Percentiles rank a stretch among this genome's conserved stretches.
These are phyloP conservation scores for Phialophora expanda DNA, from an alignment of 2,329 filamentous ascomycete species.

Conservation along the genomic window DNA sequence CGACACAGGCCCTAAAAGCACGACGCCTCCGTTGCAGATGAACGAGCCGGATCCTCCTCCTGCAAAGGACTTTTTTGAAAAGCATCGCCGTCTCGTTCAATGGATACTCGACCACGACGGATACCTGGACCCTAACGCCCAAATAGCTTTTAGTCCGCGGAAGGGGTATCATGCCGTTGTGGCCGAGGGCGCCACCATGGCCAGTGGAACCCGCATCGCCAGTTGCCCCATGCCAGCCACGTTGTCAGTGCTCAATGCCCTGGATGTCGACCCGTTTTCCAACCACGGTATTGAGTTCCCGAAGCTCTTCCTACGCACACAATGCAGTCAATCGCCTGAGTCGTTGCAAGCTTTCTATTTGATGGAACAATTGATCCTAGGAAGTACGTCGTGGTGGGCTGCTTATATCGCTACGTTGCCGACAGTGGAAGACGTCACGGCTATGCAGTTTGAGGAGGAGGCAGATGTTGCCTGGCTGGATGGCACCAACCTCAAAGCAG, in stretches of 20 bases:
- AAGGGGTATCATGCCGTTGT: conserved; percentile 40
- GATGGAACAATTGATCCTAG: conserved; percentile 68
- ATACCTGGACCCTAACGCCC: conserved; percentile 33
- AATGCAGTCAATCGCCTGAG: conserved; percentile 23
- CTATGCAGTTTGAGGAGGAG: conserved; percentile 68
- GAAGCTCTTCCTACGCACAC: conserved; percentile 31
- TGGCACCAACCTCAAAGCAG: conserved; percentile 42
- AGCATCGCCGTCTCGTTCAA: conserved; percentile 33
- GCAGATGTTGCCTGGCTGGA: conserved; percentile 61
- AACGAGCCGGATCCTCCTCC: neutral
- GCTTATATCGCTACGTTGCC: conserved; percentile 71
- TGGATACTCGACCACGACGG: conserved; percentile 38
- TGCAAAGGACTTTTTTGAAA: conserved; percentile 26
- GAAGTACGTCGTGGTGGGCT: conserved; percentile 66
- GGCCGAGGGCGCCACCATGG: conserved; percentile 25
- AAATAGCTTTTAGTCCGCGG: conserved; percentile 32
- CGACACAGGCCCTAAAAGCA: conserved; percentile 8
- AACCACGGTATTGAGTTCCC: conserved; percentile 39
- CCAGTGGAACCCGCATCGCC: conserved; percentile 33
- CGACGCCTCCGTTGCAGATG: conserved; percentile 31
- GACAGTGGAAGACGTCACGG: conserved; percentile 63
- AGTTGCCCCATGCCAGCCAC: conserved; percentile 38
- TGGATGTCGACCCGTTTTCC: conserved; percentile 37
- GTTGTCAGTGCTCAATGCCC: conserved; percentile 39
- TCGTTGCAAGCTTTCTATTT: conserved; percentile 62